Evolutionary conservation across 2,329 filamentous ascomycete genomes (phyloP), one percentile per base, ranked within the genome.

Genomic region (Colletotrichum tropicicola): DNA sequence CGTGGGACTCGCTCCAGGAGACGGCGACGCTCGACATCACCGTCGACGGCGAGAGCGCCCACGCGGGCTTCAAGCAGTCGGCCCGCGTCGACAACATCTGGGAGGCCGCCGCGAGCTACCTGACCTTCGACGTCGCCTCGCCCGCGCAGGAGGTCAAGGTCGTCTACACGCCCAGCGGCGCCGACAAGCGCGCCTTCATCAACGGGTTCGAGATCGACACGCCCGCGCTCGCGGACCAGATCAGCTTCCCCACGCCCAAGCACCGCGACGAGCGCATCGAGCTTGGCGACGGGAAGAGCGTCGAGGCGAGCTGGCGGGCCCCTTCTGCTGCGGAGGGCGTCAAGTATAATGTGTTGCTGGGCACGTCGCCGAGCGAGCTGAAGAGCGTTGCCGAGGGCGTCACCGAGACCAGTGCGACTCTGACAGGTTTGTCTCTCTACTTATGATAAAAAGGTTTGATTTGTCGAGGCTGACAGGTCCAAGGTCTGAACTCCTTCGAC

Each of bases 171-270:
- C 70, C 70, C 3, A 59, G 7, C 15, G 65, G 68, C 10, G 66
- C 37, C 23, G 70, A 71, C 35, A 44, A 49, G 25, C 63, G 69
- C 8, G 74, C 69, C 1, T 77, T 72, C 44, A 32, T 76, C 13
- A 77, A 77, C 52, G 73, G 71, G 0, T 74, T 76, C 48, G 73
- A 75, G 51, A 69, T 76, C 21, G 74, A 76, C 56, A 66, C 60
- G 2, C 64, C 73, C 2, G 59, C 65, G 7, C 44, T 73, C 2
- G 56, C 67, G 3, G 59, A 69, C 17, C 71, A 73, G 49, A 70
- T 74, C 49, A 66, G 62, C 23, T 75, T 74, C 41, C 73, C 74
- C 4, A 60, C 52, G 3, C 74, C 74, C 8, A 55, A 58, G n/a
- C 71, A 76, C 47, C 67, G 69, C 9, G 70, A 77, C 52, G 74